Percentiles rank a stretch among this genome's conserved stretches.
Evolutionary conservation across 2,329 filamentous ascomycete species (phyloP).

Genomic region (Pseudocercospora macadamiae): DNA sequence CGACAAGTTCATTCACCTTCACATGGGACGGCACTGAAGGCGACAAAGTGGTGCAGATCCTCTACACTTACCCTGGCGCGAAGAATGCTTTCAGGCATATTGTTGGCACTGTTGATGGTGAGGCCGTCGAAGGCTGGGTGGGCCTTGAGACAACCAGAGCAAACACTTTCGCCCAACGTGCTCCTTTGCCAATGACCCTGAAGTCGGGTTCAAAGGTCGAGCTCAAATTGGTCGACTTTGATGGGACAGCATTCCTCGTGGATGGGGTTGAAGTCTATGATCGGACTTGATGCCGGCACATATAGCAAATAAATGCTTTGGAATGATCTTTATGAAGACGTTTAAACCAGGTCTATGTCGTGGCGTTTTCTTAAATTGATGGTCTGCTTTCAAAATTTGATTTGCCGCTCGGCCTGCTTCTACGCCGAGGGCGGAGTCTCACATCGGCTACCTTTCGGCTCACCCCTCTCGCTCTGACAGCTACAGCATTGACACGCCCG

Average conservation of each 20-base stretch:
- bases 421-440: neutral
- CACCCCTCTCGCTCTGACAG: neutral
- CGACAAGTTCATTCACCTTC: conserved; percentile 26
- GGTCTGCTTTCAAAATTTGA: neutral
- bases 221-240: conserved; percentile 26
- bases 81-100: conserved; percentile 32
- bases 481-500: conserved; percentile 2
- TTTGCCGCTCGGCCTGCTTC: neutral
- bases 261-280: conserved; percentile 31
- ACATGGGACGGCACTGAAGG: conserved; percentile 25
- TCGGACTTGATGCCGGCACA: neutral
- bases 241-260: conserved; percentile 24
- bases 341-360: no score
- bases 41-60: conserved; percentile 27
- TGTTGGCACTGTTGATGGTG: conserved; percentile 25
- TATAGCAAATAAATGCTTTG: no score
- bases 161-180: conserved; percentile 26
- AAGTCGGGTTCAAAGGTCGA: conserved; percentile 25
- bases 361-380: neutral
- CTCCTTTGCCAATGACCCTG: conserved; percentile 27
- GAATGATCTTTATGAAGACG: no score
- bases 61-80: conserved; percentile 30
- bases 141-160: conserved; percentile 29
- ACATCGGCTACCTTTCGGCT: neutral
- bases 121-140: conserved; percentile 22